Evolutionary conservation across 768 basidiomycete genomes (phyloP).

Genomic region (Cubamyces lactineus): DNA sequence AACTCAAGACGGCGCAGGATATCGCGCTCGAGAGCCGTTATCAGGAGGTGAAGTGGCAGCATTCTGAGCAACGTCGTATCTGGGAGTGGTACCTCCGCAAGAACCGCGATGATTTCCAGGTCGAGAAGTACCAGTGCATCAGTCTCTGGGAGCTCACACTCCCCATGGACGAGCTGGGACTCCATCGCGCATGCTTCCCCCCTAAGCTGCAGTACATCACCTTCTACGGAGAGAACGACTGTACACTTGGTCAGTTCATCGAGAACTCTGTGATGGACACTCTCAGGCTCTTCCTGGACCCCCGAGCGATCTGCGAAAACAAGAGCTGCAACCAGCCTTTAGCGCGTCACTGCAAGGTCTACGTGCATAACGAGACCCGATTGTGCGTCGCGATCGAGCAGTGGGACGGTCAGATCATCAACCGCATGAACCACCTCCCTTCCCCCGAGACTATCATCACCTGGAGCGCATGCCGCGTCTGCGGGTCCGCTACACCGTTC

Average conservation of each 20-base stretch:
- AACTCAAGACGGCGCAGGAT: conserved; percentile 65
- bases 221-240: conserved; percentile 93
- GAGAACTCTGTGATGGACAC: conserved; percentile 76
- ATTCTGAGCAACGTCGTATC: conserved; percentile 84
- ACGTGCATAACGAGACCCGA: conserved; percentile 85
- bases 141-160: conserved; percentile 78
- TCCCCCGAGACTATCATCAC: conserved; percentile 83
- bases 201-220: conserved; percentile 74
- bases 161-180: conserved; percentile 69
- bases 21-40: conserved; percentile 77
- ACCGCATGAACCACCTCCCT: conserved; percentile 47
- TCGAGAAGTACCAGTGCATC: conserved; percentile 93
- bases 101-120: conserved; percentile 83
- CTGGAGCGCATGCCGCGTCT: conserved; percentile 86
- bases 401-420: conserved; percentile 79
- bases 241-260: conserved; percentile 91
- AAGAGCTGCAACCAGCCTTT: conserved; percentile 85
- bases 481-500: conserved; percentile 80
- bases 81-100: conserved; percentile 97
- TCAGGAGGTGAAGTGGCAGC: conserved; percentile 71
- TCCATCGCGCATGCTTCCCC: conserved; percentile 75
- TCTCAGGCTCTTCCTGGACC: conserved; percentile 68
- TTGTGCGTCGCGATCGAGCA: conserved; percentile 87
- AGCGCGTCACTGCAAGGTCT: conserved; percentile 86
- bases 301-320: conserved; percentile 76